These are phyloP conservation scores for Decorospora gaudefroyi DNA, from an alignment of 2,329 filamentous ascomycete species.

Conservation along the genomic window DNA sequence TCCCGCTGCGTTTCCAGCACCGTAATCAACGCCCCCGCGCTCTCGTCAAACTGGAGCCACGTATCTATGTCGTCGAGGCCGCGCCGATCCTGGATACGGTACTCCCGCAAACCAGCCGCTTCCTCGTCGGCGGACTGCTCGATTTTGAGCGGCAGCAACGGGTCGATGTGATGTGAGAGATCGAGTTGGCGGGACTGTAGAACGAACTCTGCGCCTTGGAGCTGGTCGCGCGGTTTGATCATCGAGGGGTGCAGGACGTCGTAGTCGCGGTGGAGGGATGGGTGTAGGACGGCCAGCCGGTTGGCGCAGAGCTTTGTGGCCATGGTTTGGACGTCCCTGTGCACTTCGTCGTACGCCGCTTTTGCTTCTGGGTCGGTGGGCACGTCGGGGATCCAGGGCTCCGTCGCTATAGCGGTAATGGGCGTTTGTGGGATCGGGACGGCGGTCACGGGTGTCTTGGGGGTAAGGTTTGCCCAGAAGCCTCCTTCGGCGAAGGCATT, in stretches of 20 bases:
- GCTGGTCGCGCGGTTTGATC: conserved; percentile 6
- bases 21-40: conserved; percentile 2
- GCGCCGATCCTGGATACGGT: conserved; percentile 3
- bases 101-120: not conserved
- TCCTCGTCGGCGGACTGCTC: conserved; percentile 11
- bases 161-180: not conserved
- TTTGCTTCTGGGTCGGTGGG: conserved; percentile 5
- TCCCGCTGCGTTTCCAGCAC: conserved; percentile 24
- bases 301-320: conserved; percentile 15
- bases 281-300: conserved; percentile 5
- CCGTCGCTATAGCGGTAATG: conserved; percentile 2
- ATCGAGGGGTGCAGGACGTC: conserved; percentile 15
- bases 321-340: conserved; percentile 1
- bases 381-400: conserved; percentile 3
- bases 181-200: not conserved
- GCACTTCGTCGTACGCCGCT: conserved; percentile 8
- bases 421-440: not conserved
- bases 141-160: not conserved
- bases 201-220: conserved; percentile 5
- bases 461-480: conserved; percentile 20
- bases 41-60: conserved; percentile 15
- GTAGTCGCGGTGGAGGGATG: not conserved
- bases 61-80: conserved; percentile 9
- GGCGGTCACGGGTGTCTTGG: conserved; percentile 10
- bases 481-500: conserved; percentile 28